These are phyloP conservation scores for Gossypium rotundifolium DNA, from an alignment of 345 rosid genomes.

Conservation along the genomic window DNA sequence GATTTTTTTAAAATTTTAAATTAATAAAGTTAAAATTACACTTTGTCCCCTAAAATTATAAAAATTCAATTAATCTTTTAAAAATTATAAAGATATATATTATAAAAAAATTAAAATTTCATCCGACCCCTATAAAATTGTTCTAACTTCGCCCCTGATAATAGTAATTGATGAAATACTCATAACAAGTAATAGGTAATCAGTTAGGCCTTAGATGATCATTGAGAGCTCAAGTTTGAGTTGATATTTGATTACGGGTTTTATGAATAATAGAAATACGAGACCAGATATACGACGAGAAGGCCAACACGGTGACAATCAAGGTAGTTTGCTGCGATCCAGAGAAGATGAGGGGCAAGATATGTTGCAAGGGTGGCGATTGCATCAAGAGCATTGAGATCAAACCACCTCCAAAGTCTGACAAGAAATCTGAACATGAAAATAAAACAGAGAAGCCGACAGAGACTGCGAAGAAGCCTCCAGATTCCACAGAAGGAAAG, in stretches of 20 bases:
- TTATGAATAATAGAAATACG: constrained; percentile 54
- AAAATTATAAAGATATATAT: no score
- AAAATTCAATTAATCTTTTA: no score
- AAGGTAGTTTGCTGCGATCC: constrained; percentile 76
- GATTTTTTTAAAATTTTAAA: no score
- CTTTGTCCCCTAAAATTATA: no score
- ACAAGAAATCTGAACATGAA: neutral
- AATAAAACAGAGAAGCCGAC: constrained; percentile 10
- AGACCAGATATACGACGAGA: constrained; percentile 58
- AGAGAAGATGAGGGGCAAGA: constrained; percentile 52
- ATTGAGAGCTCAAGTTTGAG: constrained; percentile 21
- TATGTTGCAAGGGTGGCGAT: constrained; percentile 47
- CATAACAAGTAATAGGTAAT: no score
- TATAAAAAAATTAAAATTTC: no score
- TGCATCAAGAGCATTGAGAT: constrained; percentile 50
- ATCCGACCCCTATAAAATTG: no score
- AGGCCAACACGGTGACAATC: constrained; percentile 53
- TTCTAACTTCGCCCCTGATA: no score
- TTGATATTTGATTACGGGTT: constrained; percentile 19
- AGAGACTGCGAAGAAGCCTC: neutral
- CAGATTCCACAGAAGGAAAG: neutral
- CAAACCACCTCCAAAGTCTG: constrained; percentile 6
- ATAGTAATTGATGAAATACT: no score
- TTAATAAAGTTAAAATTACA: no score
- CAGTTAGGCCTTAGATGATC: neutral